Percentiles rank a stretch among this genome's conserved stretches.
phyloP scores from a whole-genome alignment of 169 alveolate species.

The Hepatocystis sp. region DNA sequence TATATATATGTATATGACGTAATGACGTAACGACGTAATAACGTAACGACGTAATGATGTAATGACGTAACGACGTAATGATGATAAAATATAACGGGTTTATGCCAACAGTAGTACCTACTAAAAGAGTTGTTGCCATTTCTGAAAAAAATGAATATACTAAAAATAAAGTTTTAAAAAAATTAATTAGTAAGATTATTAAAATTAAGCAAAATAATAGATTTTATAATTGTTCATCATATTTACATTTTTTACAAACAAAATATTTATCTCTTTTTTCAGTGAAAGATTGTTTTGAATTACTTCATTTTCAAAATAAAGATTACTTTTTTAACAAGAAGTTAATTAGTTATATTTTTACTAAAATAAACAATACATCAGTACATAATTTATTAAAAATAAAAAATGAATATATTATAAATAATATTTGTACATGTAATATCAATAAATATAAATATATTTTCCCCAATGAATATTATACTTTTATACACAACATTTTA shows the following conservation, averaged over 20 bases:
- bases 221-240: slow-evolving; percentile 30
- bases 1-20: no score
- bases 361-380: slow-evolving; percentile 22
- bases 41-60: no score
- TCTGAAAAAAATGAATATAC: no score
- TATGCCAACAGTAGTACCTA: no score
- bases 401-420: slow-evolving; percentile 30
- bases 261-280: slow-evolving; percentile 31
- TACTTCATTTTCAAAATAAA: slow-evolving; percentile 57
- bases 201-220: slow-evolving; percentile 43
- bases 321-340: slow-evolving; percentile 34
- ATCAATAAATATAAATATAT: slow-evolving; percentile 45
- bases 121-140: no score
- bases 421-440: slow-evolving; percentile 57
- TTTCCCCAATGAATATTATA: slow-evolving; percentile 25
- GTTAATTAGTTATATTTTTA: slow-evolving; percentile 20
- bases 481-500: slow-evolving; percentile 43
- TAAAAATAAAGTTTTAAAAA: slow-evolving; percentile 14
- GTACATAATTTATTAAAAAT: slow-evolving; percentile 19
- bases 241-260: slow-evolving; percentile 18
- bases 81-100: no score
- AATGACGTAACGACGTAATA: no score
- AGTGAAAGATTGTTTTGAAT: slow-evolving; percentile 31
- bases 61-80: no score
- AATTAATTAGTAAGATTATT: slow-evolving; percentile 38